Conservation (phyloP, 441 rosid genomes). For the Euphorbia schlechtendalii region DNA sequence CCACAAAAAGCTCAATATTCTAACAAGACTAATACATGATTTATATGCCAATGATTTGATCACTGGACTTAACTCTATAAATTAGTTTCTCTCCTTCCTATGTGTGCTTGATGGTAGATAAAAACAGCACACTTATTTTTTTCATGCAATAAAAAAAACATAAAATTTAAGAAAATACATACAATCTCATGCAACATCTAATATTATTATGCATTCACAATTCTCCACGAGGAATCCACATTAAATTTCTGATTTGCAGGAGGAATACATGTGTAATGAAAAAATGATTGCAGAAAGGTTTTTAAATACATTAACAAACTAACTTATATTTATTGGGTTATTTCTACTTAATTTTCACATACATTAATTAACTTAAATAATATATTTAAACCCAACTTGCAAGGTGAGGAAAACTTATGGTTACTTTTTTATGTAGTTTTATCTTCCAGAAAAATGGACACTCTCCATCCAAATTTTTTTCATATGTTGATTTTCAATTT, state of each 20-base stretch:
- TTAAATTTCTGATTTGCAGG: not conserved
- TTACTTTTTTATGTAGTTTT: not conserved
- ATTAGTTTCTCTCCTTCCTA: not conserved
- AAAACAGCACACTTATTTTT: too few relatives aligned
- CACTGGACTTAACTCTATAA: too few relatives aligned
- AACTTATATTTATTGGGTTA: too few relatives aligned
- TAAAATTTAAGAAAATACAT: too few relatives aligned
- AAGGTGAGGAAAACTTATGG: not conserved
- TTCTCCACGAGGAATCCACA: not conserved
- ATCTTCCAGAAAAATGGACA: not conserved
- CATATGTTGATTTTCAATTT: not conserved
- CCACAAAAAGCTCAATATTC: slow-evolving; percentile 3
- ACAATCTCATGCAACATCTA: too few relatives aligned
- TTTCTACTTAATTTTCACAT: too few relatives aligned
- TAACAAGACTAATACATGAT: not conserved
- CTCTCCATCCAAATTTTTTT: not conserved
- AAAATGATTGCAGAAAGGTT: not conserved
- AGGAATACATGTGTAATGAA: not conserved
- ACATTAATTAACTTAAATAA: too few relatives aligned
- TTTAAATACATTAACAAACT: not conserved
- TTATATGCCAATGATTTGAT: not conserved
- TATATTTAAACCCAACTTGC: not conserved
- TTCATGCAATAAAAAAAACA: too few relatives aligned
- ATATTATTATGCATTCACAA: too few relatives aligned
- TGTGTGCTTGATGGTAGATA: not conserved